Percentiles rank a stretch among this genome's conserved stretches.
Conservation (phyloP, 1,139 yeast species). For the Geotrichum restrictum region DNA sequence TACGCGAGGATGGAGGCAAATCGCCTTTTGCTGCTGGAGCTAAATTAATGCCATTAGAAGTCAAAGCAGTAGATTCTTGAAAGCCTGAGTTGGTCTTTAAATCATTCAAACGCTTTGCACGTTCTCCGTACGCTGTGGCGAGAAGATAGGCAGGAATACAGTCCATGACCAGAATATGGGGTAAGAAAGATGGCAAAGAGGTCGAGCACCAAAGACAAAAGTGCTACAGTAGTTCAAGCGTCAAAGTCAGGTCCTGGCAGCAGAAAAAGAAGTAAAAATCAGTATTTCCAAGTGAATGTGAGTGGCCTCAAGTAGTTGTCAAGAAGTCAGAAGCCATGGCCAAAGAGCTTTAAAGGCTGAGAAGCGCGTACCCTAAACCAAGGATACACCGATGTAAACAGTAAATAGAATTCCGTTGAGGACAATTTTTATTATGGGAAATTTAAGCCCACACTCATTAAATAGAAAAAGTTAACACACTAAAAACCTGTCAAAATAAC, state of each 20-base stretch:
- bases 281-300: not conserved
- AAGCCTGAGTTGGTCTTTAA: not conserved
- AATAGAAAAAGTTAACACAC: not conserved
- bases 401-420: slow-evolving; percentile 9
- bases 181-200: not conserved
- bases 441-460: not conserved
- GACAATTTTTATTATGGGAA: slow-evolving; percentile 5
- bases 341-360: not conserved
- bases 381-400: not conserved
- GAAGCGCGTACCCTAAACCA: not conserved
- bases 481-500: slow-evolving; percentile 6
- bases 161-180: not conserved
- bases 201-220: not conserved
- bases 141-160: slow-evolving; percentile 28
- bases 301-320: not conserved
- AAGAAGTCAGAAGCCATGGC: not conserved
- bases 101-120: slow-evolving; percentile 9
- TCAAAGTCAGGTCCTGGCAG: not conserved
- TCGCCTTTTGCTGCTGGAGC: not conserved
- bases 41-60: too few relatives aligned
- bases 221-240: not conserved
- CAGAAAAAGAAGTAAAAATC: not conserved
- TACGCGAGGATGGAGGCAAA: slow-evolving; percentile 2
- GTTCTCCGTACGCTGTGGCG: slow-evolving; percentile 33
- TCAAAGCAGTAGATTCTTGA: not conserved